Conservation (phyloP, 805 yeast species). For the Ogataea ramenticola region DNA sequence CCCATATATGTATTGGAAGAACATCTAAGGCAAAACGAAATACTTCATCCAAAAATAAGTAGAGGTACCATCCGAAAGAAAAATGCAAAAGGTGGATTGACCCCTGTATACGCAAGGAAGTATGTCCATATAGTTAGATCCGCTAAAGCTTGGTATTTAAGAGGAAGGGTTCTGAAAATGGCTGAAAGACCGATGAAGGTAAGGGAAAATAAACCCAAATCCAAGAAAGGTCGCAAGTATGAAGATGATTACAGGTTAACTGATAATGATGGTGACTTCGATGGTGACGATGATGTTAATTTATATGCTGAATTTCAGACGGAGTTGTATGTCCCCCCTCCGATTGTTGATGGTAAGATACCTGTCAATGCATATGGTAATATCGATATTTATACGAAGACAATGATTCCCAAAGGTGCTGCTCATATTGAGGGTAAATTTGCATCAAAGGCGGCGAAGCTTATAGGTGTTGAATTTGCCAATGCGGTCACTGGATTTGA, state of each 20-base stretch:
- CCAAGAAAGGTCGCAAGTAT: conserved; percentile 11
- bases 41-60: conserved; percentile 57
- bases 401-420: conserved; percentile 83
- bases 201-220: conserved; percentile 17
- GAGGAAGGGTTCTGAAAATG: conserved; percentile 65
- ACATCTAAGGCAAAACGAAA: conserved; percentile 66
- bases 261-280: conserved; percentile 30
- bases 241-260: conserved; percentile 19
- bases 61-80: conserved; percentile 66
- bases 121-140: conserved; percentile 60
- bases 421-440: conserved; percentile 46
- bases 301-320: conserved; percentile 79
- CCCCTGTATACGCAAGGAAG: conserved; percentile 62
- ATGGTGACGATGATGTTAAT: conserved; percentile 48
- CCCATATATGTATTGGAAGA: conserved; percentile 78
- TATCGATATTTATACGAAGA: conserved; percentile 66
- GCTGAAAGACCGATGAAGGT: conserved; percentile 63
- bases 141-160: conserved; percentile 80
- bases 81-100: conserved; percentile 29
- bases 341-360: conserved; percentile 57
- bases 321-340: conserved; percentile 58
- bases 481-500: conserved; percentile 86
- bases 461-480: conserved; percentile 70
- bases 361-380: conserved; percentile 78
- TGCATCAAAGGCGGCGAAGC: conserved; percentile 64